These are phyloP conservation scores for Clonostachys rosea DNA, from an alignment of 2,329 filamentous ascomycete genomes.

Conservation along the genomic window DNA sequence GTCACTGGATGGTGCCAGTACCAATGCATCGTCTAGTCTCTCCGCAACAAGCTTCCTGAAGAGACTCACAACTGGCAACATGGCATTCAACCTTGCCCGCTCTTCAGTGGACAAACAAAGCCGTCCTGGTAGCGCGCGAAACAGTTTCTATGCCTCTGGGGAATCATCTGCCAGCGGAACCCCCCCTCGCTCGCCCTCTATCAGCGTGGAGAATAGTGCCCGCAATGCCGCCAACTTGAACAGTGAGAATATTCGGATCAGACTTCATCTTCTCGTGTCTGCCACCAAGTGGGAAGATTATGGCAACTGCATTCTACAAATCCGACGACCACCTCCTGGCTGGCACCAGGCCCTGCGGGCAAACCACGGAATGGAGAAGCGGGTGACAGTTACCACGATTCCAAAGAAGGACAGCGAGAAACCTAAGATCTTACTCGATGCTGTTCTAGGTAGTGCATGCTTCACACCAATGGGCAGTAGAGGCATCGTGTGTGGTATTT, in stretches of 20 bases:
- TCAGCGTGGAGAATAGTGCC: constrained; percentile 47
- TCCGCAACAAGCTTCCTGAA: constrained; percentile 79
- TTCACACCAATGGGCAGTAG: constrained; percentile 80
- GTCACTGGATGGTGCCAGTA: constrained; percentile 61
- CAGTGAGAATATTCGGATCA: constrained; percentile 68
- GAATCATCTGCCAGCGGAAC: constrained; percentile 39
- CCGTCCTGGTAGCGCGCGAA: constrained; percentile 44
- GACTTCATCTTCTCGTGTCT: constrained; percentile 75
- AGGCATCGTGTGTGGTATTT: constrained; percentile 85
- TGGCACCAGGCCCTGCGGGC: constrained; percentile 54
- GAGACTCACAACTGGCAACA: constrained; percentile 66
- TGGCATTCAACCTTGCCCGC: constrained; percentile 75
- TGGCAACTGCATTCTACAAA: constrained; percentile 77
- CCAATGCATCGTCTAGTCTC: constrained; percentile 51
- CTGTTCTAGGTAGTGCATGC: constrained; percentile 76
- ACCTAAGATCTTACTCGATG: constrained; percentile 70
- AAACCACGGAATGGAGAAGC: constrained; percentile 72
- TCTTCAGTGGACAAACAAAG: constrained; percentile 63
- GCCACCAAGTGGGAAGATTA: constrained; percentile 86
- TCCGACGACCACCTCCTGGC: constrained; percentile 68
- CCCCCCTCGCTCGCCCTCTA: constrained; percentile 52
- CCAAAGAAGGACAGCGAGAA: constrained; percentile 53
- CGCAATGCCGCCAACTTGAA: constrained; percentile 61
- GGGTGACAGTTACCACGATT: constrained; percentile 73
- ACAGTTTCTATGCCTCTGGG: constrained; percentile 58